Base-by-base conservation (phyloP, 2,329 filamentous ascomycete genomes). In the Aspergillus sp. region DNA sequence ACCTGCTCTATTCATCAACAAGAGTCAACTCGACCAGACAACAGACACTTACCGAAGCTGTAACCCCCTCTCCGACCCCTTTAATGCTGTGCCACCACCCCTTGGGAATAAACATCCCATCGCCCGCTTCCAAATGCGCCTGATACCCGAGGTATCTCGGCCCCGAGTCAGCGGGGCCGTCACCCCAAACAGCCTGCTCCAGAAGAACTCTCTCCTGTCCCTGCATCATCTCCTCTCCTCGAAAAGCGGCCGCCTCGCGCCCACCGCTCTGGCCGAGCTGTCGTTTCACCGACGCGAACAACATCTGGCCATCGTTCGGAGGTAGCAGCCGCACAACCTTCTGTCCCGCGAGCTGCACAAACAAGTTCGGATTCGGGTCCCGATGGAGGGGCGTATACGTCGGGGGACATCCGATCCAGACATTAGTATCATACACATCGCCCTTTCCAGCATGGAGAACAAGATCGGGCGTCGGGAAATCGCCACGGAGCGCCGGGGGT, bases 361-460 rank as follows among this genome's bases (percentile, higher is more conserved):
- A 96, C 0, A 97, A 64, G 66, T 99, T 99, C 0, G 91, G 91
- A 64, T 97, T 97, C 0, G 94, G 94, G 64, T 99, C 94, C 50
- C 88, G 84, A 71, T 99, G 94, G 3, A 96, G 77, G 3, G 94
- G 91, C 0, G 94, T 97, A 62, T 91, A 91, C 0, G 92, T 97
- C 0, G 91, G 91, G 36, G 91, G 85, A 13, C 87, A 78, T 1
- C 94, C 94, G 11, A 97, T 80, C 93, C 93, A 99, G 41, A 97
- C 77, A 61, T 89, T 95, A 0, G 88, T 87, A 62, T 81, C 83
- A 68, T 97, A 97, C n/a, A 97, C 73, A 68, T 97, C 92, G 2
- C 90, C 91, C 60, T 82, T 88, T 0, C 89, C 89, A 1, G 83
- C 80, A 5, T 75, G 67, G 3, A 65, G 69, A 3, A 96, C 84